These are phyloP conservation scores for Yamadazyma tumulicola DNA, from an alignment of 805 yeast genomes.

Conservation along the genomic window DNA sequence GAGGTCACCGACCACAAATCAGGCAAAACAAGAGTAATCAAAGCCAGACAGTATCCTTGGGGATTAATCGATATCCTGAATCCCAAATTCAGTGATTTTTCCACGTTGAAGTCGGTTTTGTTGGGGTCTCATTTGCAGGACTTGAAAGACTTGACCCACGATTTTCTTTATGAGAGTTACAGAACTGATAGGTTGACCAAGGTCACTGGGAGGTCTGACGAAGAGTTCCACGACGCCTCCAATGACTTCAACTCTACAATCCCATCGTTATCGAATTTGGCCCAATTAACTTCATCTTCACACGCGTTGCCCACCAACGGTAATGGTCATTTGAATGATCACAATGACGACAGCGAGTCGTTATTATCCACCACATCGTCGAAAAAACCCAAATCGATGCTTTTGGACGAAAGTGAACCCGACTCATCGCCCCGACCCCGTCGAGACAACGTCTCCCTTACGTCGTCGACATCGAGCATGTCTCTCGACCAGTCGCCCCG, in stretches of 20 bases:
- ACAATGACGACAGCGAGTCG: slow-evolving; percentile 14
- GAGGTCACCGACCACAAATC: slow-evolving; percentile 37
- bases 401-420: slow-evolving; percentile 22
- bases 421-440: slow-evolving; percentile 17
- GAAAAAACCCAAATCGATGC: slow-evolving; percentile 30
- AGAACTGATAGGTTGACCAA: slow-evolving; percentile 72
- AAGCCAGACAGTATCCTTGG: slow-evolving; percentile 76
- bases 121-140: slow-evolving; percentile 84
- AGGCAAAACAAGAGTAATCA: slow-evolving; percentile 43
- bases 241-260: slow-evolving; percentile 15
- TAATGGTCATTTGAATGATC: slow-evolving; percentile 22
- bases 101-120: slow-evolving; percentile 61
- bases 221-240: slow-evolving; percentile 20
- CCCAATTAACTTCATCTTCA: slow-evolving; percentile 38
- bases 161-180: slow-evolving; percentile 70
- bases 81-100: slow-evolving; percentile 50
- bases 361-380: slow-evolving; percentile 19
- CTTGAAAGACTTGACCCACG: slow-evolving; percentile 76
- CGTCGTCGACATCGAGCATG: slow-evolving; percentile 28
- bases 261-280: slow-evolving; percentile 64
- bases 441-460: slow-evolving; percentile 27
- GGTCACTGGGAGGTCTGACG: slow-evolving; percentile 43
- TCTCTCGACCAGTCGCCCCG: slow-evolving; percentile 22
- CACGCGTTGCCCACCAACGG: slow-evolving; percentile 8
- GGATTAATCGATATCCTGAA: slow-evolving; percentile 58